phyloP scores from a whole-genome alignment of 768 basidiomycete species.

The Rhodotorula kratochvilovae region DNA sequence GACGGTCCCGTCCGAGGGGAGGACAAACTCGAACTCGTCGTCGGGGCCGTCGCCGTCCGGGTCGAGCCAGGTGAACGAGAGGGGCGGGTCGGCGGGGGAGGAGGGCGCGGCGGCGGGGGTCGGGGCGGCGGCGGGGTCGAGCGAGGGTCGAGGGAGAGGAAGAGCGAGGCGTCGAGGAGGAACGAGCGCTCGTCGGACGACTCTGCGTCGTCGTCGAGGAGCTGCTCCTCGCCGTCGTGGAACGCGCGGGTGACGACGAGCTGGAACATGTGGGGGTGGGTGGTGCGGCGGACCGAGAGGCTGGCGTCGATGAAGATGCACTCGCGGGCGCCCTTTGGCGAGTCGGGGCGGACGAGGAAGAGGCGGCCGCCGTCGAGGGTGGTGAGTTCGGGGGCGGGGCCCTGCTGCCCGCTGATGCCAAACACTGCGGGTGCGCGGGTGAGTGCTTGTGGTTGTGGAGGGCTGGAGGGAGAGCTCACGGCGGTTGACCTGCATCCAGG shows the following conservation, averaged over 20 bases:
- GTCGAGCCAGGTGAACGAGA: constrained; percentile 86
- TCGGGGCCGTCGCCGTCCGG: constrained; percentile 70
- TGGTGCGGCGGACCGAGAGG: constrained; percentile 75
- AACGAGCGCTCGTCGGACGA: constrained; percentile 85
- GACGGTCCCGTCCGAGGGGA: constrained; percentile 61
- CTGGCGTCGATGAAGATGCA: constrained; percentile 98
- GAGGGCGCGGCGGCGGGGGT: constrained; percentile 49
- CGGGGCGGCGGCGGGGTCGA: constrained; percentile 42
- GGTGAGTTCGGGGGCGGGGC: constrained; percentile 62
- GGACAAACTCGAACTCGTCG: constrained; percentile 87
- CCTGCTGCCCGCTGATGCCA: constrained; percentile 1
- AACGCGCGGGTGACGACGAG: constrained; percentile 94
- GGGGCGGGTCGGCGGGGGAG: constrained; percentile 54
- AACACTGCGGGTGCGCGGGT: constrained; percentile 11
- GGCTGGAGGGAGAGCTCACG: not conserved
- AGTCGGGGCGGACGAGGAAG: constrained; percentile 83
- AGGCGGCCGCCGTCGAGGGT: constrained; percentile 89
- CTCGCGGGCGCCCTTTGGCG: constrained; percentile 84
- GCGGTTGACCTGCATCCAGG: constrained; percentile 28
- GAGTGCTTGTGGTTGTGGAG: fast-evolving
- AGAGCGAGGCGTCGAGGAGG: constrained; percentile 81
- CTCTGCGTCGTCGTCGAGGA: constrained; percentile 77
- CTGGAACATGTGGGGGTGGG: constrained; percentile 66
- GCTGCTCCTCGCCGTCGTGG: constrained; percentile 91
- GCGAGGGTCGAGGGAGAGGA: constrained; percentile 60